Percentiles rank a stretch among this genome's conserved stretches.
Evolutionary conservation across 306 rosid genomes (phyloP).

Genomic region (Calophaca sinica): DNA sequence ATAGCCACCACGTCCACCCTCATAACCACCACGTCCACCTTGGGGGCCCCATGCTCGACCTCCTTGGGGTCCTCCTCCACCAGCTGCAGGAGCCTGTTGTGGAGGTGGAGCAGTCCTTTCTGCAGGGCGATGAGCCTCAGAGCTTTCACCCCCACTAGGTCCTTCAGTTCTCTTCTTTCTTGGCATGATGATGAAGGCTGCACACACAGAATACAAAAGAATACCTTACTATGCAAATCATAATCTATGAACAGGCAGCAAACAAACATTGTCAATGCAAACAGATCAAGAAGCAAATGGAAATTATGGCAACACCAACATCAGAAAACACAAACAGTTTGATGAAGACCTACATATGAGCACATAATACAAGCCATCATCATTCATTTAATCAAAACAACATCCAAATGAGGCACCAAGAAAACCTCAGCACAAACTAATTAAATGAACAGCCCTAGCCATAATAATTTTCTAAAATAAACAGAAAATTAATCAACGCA

Average conservation of each 20-base stretch:
- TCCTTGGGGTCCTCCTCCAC: conserved; percentile 69
- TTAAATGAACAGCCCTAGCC: background rate
- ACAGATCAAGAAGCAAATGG: background rate
- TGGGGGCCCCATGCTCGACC: conserved; percentile 76
- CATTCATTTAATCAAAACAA: too few relatives aligned
- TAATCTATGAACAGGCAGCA: background rate
- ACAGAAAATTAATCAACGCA: background rate
- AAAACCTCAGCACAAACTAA: background rate
- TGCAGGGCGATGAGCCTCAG: conserved; percentile 65
- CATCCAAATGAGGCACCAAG: too few relatives aligned
- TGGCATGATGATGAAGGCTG: conserved; percentile 63
- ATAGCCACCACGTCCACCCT: conserved; percentile 36
- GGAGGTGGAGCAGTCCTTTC: conserved; percentile 64
- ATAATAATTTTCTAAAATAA: too few relatives aligned
- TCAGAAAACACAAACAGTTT: background rate
- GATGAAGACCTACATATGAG: too few relatives aligned
- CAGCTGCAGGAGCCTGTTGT: conserved; percentile 54
- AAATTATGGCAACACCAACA: background rate
- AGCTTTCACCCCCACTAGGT: conserved; percentile 68
- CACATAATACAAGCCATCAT: too few relatives aligned
- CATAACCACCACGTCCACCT: conserved; percentile 60
- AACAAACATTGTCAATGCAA: background rate
- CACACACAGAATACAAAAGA: background rate
- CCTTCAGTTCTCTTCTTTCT: conserved; percentile 80
- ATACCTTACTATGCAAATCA: background rate